Percentiles rank a stretch among this genome's conserved stretches.
phyloP scores from a whole-genome alignment of 2,329 filamentous ascomycete species.

The Capronia coronata region DNA sequence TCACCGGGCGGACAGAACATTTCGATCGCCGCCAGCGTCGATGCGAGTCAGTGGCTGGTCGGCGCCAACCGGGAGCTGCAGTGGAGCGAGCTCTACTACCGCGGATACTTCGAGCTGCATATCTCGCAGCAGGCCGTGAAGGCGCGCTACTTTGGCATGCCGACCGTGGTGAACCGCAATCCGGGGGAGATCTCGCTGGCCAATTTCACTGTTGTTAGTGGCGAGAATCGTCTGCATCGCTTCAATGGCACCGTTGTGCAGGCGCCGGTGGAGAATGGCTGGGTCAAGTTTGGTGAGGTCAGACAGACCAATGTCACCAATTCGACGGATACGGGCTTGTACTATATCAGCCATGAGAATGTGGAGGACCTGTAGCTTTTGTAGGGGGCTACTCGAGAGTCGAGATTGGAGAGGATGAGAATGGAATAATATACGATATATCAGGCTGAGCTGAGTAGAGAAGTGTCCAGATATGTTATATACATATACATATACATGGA shows the following conservation, averaged over 20 bases:
- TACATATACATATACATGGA: no score
- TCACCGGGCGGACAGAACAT: slow-evolving; percentile 56
- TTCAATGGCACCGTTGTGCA: slow-evolving; percentile 40
- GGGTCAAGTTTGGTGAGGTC: slow-evolving; percentile 32
- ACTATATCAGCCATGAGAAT: slow-evolving; percentile 29
- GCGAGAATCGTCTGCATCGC: slow-evolving; percentile 53
- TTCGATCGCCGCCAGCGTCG: slow-evolving; percentile 47
- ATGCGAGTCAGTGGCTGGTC: slow-evolving; percentile 41
- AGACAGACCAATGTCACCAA: slow-evolving; percentile 34
- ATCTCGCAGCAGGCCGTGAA: slow-evolving; percentile 52
- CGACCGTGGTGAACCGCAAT: slow-evolving; percentile 55
- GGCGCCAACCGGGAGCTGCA: slow-evolving; percentile 57
- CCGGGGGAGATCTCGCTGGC: slow-evolving; percentile 60
- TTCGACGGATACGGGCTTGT: slow-evolving; percentile 33
- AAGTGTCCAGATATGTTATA: no score
- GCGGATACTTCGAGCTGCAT: slow-evolving; percentile 64
- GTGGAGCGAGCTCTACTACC: slow-evolving; percentile 68
- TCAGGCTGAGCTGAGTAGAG: no score
- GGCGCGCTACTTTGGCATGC: slow-evolving; percentile 60
- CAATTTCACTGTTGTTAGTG: slow-evolving; percentile 61
- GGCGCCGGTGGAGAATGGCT: slow-evolving; percentile 42
- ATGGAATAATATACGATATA: not conserved
- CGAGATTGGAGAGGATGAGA: no score
- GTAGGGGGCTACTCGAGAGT: no score
- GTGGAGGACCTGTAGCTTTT: slow-evolving; percentile 20